These are phyloP conservation scores for Arctium minus DNA, from an alignment of 129 eudicot genomes.

Conservation along the genomic window DNA sequence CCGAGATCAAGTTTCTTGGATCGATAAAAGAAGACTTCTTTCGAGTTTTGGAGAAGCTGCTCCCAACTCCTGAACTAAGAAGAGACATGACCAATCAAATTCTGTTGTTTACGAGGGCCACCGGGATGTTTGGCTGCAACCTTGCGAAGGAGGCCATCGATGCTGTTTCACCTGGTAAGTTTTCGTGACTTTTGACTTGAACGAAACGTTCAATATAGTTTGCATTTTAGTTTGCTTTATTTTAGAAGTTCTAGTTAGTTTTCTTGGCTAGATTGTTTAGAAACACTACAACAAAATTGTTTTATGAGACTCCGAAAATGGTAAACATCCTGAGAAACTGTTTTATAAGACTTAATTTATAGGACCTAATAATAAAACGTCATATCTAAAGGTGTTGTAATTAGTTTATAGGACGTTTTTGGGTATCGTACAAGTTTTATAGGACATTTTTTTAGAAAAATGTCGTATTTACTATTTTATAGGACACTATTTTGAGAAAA, in stretches of 20 bases:
- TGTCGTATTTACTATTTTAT: too few relatives aligned
- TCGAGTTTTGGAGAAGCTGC: conserved; percentile 73
- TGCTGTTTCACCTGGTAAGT: conserved; percentile 79
- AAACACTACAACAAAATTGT: not conserved
- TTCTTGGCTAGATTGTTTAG: not conserved
- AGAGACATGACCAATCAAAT: conserved; percentile 83
- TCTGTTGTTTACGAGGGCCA: conserved; percentile 64
- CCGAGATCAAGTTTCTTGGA: conserved; percentile 75
- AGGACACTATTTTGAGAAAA: too few relatives aligned
- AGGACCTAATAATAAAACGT: not conserved
- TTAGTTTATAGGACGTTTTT: not conserved
- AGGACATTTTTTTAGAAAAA: too few relatives aligned
- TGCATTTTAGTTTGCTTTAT: not conserved
- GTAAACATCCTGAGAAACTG: not conserved
- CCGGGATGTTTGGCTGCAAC: conserved; percentile 93
- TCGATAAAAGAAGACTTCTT: conserved; percentile 85
- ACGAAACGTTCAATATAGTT: not conserved
- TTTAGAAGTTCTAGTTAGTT: conserved; percentile 1
- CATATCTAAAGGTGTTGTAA: not conserved
- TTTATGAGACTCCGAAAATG: not conserved
- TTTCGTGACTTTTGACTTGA: not conserved
- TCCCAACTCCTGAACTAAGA: conserved; percentile 84
- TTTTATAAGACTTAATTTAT: not conserved
- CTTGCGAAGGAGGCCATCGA: conserved; percentile 93
- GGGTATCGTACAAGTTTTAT: not conserved